These are phyloP conservation scores for Pseudoneurospora amorphoporcata DNA, from an alignment of 495 filamentous ascomycete genomes.

Conservation along the genomic window DNA sequence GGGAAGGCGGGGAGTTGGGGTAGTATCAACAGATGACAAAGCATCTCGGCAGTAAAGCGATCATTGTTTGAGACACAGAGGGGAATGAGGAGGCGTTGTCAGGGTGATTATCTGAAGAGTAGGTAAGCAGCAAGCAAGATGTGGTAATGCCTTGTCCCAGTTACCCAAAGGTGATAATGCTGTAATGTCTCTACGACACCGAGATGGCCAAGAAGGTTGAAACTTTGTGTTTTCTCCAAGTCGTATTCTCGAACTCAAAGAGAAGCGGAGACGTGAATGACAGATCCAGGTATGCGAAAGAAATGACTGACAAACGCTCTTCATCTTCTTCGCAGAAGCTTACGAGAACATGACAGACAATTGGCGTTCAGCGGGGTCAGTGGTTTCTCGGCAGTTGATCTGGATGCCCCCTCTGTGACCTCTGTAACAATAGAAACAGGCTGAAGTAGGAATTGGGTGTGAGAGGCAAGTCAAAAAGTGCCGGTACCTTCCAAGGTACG, in stretches of 20 bases:
- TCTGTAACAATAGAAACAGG: not conserved
- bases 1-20: not conserved
- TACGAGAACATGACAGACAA: conserved; percentile 5
- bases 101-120: not conserved
- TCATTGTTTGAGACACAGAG: not conserved
- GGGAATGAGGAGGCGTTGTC: not conserved
- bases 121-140: not conserved
- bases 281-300: not conserved
- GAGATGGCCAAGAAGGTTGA: not conserved
- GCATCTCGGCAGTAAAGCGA: not conserved
- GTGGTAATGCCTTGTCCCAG: not conserved
- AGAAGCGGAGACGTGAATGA: not conserved
- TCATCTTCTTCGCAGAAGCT: not conserved
- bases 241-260: not conserved
- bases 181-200: not conserved
- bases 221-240: not conserved
- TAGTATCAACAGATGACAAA: not conserved
- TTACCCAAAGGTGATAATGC: not conserved
- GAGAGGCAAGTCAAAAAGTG: not conserved
- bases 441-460: not conserved
- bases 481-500: no score
- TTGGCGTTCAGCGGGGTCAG: not conserved
- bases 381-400: conserved; percentile 3
- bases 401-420: not conserved
- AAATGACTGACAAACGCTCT: not conserved